Percentiles rank a stretch among this genome's conserved stretches.
Evolutionary conservation across 1,284 basidiomycete species (phyloP).

Genomic region (Ustilago shanxiensis): DNA sequence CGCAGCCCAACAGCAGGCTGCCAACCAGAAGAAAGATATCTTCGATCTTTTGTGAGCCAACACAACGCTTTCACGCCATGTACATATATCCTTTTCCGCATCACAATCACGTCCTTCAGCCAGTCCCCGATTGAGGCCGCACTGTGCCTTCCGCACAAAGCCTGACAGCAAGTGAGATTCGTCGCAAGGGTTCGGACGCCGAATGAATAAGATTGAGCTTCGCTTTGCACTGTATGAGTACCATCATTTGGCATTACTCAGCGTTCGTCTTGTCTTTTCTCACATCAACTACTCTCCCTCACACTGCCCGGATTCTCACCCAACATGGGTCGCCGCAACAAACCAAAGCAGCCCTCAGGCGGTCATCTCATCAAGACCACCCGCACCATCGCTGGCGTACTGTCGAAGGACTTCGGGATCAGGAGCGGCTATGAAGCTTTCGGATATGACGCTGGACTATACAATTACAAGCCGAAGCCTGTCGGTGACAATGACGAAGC

Average conservation of each 20-base stretch:
- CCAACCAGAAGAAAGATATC: constrained; percentile 54
- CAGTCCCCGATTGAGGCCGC: no score
- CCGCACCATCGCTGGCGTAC: constrained; percentile 11
- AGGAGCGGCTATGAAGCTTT: constrained; percentile 28
- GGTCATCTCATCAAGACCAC: constrained; percentile 24
- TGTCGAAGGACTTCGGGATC: constrained; percentile 28
- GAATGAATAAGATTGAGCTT: no score
- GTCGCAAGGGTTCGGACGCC: no score
- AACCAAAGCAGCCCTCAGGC: not conserved
- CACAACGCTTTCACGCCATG: not conserved
- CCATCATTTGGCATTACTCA: no score
- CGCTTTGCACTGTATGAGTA: no score
- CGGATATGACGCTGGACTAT: no score
- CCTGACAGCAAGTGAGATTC: constrained; percentile 1
- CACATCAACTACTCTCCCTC: no score
- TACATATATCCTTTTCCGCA: not conserved
- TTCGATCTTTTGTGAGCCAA: constrained; percentile 57
- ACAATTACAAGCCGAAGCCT: not conserved
- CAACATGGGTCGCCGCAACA: not conserved
- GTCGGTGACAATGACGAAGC: not conserved
- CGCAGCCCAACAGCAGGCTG: constrained; percentile 22
- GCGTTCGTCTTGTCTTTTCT: no score
- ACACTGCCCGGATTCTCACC: no score
- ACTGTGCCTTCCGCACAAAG: no score
- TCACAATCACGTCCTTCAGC: no score